Percentiles rank a stretch among this genome's conserved stretches.
These are phyloP conservation scores for Cyberlindnera euphorbiiphila DNA, from an alignment of 805 yeast species.

Conservation along the genomic window DNA sequence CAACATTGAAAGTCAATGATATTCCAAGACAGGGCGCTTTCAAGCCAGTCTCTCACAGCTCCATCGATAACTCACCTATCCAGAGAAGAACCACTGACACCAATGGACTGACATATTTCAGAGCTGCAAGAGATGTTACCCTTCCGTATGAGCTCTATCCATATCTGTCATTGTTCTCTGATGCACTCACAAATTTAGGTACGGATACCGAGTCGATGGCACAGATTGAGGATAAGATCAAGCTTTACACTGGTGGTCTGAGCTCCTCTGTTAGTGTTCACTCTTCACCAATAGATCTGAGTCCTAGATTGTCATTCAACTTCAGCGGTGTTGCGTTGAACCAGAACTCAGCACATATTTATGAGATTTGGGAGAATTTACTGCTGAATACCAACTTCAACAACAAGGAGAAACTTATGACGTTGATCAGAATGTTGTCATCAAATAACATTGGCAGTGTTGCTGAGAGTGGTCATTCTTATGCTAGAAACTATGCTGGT, in stretches of 20 bases:
- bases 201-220: conserved; percentile 68
- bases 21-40: conserved; percentile 55
- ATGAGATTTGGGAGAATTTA: conserved; percentile 66
- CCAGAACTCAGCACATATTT: conserved; percentile 55
- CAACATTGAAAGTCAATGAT: conserved; percentile 71
- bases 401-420: conserved; percentile 63
- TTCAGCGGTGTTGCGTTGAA: conserved; percentile 69
- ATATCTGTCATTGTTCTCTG: conserved; percentile 72
- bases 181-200: conserved; percentile 84
- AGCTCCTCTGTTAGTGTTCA: conserved; percentile 55
- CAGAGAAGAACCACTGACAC: conserved; percentile 59
- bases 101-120: conserved; percentile 76
- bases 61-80: conserved; percentile 28
- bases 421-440: conserved; percentile 67
- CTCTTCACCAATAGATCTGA: conserved; percentile 48
- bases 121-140: conserved; percentile 57
- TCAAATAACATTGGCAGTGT: conserved; percentile 75
- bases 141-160: conserved; percentile 63
- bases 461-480: conserved; percentile 85
- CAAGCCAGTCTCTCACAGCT: conserved; percentile 30
- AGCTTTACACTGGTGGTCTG: conserved; percentile 80
- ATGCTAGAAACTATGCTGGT: conserved; percentile 65
- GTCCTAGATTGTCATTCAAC: conserved; percentile 50
- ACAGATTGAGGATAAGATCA: conserved; percentile 80
- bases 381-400: conserved; percentile 64